Percentiles rank a stretch among this genome's conserved stretches.
Conservation (phyloP, 2,329 filamentous ascomycete genomes). For the Harringtonia aguacate region DNA sequence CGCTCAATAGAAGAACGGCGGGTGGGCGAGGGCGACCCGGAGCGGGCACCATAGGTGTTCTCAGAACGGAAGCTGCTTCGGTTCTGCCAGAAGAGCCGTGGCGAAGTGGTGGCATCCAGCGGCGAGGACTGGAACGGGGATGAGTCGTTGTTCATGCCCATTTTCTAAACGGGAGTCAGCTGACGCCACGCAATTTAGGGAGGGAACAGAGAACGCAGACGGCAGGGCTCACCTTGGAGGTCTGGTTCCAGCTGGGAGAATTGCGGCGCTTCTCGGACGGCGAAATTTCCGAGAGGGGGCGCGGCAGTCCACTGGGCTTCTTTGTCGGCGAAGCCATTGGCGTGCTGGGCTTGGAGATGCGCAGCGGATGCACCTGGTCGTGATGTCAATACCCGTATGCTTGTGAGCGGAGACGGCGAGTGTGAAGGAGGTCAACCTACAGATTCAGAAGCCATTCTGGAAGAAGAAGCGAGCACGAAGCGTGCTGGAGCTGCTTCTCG, state of each 20-base stretch:
- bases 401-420: too few species aligned
- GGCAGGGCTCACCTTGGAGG: constrained; percentile 53
- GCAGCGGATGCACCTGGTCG: constrained; percentile 69
- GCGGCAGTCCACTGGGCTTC: constrained; percentile 49
- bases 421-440: not conserved
- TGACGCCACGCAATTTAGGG: too few species aligned
- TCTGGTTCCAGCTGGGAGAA: constrained; percentile 81
- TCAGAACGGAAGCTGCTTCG: constrained; percentile 56
- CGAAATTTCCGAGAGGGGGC: constrained; percentile 81
- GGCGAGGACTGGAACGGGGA: constrained; percentile 83
- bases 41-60: constrained; percentile 54
- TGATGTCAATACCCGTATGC: too few species aligned
- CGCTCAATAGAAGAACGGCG: constrained; percentile 91
- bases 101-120: constrained; percentile 56
- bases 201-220: too few species aligned
- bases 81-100: constrained; percentile 86
- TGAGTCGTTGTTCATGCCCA: constrained; percentile 58
- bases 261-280: constrained; percentile 79
- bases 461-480: too few species aligned
- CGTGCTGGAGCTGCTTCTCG: too few species aligned
- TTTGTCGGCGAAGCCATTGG: constrained; percentile 51
- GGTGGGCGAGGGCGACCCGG: constrained; percentile 56
- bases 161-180: constrained; percentile 40
- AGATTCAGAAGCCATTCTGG: too few species aligned
- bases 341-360: constrained; percentile 59